Base-by-base conservation (phyloP, 192 early-diverging fungal species). In the Glomus cerebriforme region DNA sequence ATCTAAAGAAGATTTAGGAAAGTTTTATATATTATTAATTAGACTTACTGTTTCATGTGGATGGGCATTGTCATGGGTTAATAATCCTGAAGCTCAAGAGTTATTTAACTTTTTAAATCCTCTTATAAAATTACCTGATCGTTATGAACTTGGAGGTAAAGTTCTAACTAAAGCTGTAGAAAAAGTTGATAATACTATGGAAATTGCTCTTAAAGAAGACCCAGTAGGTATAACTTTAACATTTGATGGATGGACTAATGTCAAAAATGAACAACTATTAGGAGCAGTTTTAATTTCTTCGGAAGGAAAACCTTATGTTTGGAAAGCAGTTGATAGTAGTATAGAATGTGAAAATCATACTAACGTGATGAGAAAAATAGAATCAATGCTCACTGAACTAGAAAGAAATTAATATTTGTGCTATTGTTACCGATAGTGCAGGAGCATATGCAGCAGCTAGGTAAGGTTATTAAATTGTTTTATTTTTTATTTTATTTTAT, bases 401-500 rank as follows among this genome's bases (percentile, higher is more conserved):
- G 0, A 29, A 35, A 59, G 24, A 60, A 32, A 34, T 75, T 37
- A 17, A 19, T 12, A 3, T 75, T 34, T 34, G 7, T 35, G 8
- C 54, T 17, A 75, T 75, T 59, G 54, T 60, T 59, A 75, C 73
- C 19, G 58, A 75, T 59, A 72, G 73, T 59, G 54, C 54, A 32
- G 3, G 2, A 34, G 10, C 31, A 75, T 75, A 60, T 60, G 31
- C 54, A 34, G 73, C 58, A 37, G 34, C 31, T 17, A 31, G 58
- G 58, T 75, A 75, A 34, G 10, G n/a, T 47, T 26, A 9, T 45
- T 26, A 0, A 35, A 10, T 45, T 37, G 7, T 29, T 45, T 49
- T 71, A 17, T 47, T 17, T 47, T 70, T 35, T n/a, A 45, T 45
- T 27, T 43, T 71, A 29, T 47, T 47, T 47, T 15, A 49, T 43